Evolutionary conservation across 768 basidiomycete genomes (phyloP), one percentile per base, ranked within the genome.

Genomic region (Leccinum truebloodii): DNA sequence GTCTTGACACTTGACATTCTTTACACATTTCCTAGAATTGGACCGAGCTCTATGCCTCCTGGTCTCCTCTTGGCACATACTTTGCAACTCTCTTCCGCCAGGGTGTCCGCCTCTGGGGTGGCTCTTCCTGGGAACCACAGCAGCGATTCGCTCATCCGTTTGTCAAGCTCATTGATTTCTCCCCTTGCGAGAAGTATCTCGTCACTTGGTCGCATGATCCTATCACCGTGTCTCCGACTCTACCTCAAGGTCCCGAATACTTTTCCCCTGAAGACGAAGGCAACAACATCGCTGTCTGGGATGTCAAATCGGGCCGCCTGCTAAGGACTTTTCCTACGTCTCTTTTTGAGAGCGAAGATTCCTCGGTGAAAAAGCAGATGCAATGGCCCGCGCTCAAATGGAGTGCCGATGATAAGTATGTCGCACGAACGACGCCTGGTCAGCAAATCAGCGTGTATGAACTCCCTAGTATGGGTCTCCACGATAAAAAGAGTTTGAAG

Each of bases 191-290:
- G 77, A 87, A 92, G 59, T 98, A 96, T 77, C 78, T 99, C 60
- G 92, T 98, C 69, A 98, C 97, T 46, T 98, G 95, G 93, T 98
- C 97, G 2, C 89, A 94, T 65, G 93, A 96, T 66, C 87, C 95
- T 14, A 95, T 98, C 65, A 82, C 88, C 44, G 89, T 95, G 30
- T 88, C 90, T 26, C 89, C 92, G 61, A 87, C 86, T 63, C 86
- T 89, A 44, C 79, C 85, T 30, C 90, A 92, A 73, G 92, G 94
- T 9, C 88, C 86, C 54, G 89, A 89, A 70, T 92, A 85, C 72
- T 92, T 95, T 78, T 90, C 93, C 51, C 86, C 90, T 5, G 95
- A 96, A 60, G 97, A 98, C 73, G 95, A 96, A 77, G 97, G 95
- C 34, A 95, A 96, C 77, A 90, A 94, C 67, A 83, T 98, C 62